Evolutionary conservation across 2,329 filamentous ascomycete genomes (phyloP), one percentile per base, ranked within the genome.

Genomic region (Drechmeria coniospora): DNA sequence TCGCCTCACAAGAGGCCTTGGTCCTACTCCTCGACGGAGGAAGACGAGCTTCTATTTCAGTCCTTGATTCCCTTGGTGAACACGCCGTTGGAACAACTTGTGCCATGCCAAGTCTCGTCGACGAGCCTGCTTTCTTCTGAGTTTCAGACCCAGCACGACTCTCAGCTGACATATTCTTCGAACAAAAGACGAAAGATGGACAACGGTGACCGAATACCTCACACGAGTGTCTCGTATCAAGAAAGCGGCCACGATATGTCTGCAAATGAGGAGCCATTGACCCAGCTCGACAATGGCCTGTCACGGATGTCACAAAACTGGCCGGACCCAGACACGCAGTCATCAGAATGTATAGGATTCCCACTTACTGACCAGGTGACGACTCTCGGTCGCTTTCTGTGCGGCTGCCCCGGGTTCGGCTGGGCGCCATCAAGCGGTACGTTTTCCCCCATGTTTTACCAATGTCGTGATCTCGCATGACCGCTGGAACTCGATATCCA

Each of bases 151-250:
- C 46, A 49, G 29, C 41, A 46, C 32, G 32, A 34, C 26, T 37
- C 42, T 24, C 34, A 39, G 15, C 37, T 37, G 33, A 36, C 41
- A 19, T 33, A 44, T 29, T 13, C 23, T 21, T 42, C 40, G 20
- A 37, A 38, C 17, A 56, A 57, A 34, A 47, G 47, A 32, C 47
- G 44, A 34, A 49, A 39, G 36, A 30, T 46, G 29, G 37, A 40
- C 23, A 33, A 44, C 36, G n/a, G n/a, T n/a, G n/a, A n/a, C n/a
- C n/a, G n/a, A n/a, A n/a, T n/a, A n/a, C n/a, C n/a, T n/a, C n/a
- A n/a, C n/a, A n/a, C n/a, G n/a, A n/a, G n/a, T n/a, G n/a, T n/a
- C n/a, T n/a, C n/a, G 53, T 34, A 42, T 27, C 35, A 38, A 13
- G 36, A 38, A 23, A 32, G 32, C 29, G 35, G 29, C 28, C 21